Conservation (phyloP, 176 grass and related monocot species). For the Aegilops sharonensis region DNA sequence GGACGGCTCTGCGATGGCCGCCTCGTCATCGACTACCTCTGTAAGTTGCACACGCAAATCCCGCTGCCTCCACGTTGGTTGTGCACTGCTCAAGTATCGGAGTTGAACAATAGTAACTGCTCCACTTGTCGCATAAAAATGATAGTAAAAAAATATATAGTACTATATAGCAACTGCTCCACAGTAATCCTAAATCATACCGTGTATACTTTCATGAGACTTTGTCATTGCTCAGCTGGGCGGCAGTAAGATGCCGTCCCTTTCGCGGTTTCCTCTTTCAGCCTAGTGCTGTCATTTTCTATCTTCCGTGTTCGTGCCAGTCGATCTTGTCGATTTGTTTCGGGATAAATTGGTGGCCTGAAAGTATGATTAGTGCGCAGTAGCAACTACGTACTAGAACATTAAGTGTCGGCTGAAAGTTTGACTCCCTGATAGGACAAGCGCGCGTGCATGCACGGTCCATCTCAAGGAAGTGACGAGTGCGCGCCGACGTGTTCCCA, state of each 20-base stretch:
- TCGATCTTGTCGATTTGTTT: not conserved
- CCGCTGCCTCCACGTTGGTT: too few species aligned
- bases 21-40: conserved; percentile 57
- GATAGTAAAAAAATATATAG: too few species aligned
- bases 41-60: conserved; percentile 1
- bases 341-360: not conserved
- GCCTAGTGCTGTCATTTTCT: not conserved
- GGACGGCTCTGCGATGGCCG: conserved; percentile 62
- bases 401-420: not conserved
- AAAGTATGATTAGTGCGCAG: not conserved
- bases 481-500: not conserved
- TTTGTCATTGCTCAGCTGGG: not conserved
- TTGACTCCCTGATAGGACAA: not conserved
- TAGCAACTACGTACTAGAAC: not conserved
- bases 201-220: not conserved
- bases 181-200: too few species aligned
- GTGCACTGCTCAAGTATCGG: too few species aligned
- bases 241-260: not conserved
- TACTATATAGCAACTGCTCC: too few species aligned
- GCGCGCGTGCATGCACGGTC: not conserved
- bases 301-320: not conserved
- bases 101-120: too few species aligned
- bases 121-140: too few species aligned
- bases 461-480: not conserved
- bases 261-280: not conserved